These are phyloP conservation scores for Fraxinus greggii DNA, from an alignment of 305 asterid genomes.

Conservation along the genomic window DNA sequence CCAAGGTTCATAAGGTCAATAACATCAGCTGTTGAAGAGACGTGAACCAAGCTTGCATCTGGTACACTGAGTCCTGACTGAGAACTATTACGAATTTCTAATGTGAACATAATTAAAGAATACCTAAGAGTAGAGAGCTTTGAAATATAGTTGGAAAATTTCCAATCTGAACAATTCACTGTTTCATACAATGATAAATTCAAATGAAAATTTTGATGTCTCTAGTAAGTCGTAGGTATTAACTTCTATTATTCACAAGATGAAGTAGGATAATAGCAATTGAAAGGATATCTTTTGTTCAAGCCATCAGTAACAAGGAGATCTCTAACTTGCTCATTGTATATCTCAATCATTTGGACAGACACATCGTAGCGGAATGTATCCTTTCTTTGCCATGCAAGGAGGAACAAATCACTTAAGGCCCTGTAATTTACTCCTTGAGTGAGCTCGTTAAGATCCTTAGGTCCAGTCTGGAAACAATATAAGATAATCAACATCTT, in stretches of 20 bases:
- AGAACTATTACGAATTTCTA: slow-evolving; percentile 90
- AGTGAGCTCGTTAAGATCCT: slow-evolving; percentile 65
- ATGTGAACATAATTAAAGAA: slow-evolving; percentile 62
- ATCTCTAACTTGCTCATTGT: slow-evolving; percentile 98
- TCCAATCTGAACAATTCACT: neutral
- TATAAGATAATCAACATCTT: slow-evolving; percentile 20
- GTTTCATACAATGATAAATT: neutral
- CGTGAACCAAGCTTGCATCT: slow-evolving; percentile 66
- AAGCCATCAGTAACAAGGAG: slow-evolving; percentile 77
- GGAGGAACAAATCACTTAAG: slow-evolving; percentile 72
- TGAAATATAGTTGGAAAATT: neutral
- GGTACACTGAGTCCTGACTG: slow-evolving; percentile 89
- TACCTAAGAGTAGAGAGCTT: slow-evolving; percentile 1
- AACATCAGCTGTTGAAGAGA: slow-evolving; percentile 58
- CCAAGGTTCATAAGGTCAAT: slow-evolving; percentile 60
- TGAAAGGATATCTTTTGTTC: slow-evolving; percentile 88
- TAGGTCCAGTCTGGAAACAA: slow-evolving; percentile 80
- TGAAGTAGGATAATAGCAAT: neutral
- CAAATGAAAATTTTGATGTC: neutral
- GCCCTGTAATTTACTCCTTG: slow-evolving; percentile 97
- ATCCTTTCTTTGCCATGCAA: slow-evolving; percentile 78
- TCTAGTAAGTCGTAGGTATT: neutral
- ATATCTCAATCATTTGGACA: slow-evolving; percentile 98
- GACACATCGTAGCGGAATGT: slow-evolving; percentile 76
- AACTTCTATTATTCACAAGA: neutral